Evolutionary conservation across 2,329 filamentous ascomycete genomes (phyloP), one percentile per base, ranked within the genome.

Genomic region (Chaetomiaceae sp.): DNA sequence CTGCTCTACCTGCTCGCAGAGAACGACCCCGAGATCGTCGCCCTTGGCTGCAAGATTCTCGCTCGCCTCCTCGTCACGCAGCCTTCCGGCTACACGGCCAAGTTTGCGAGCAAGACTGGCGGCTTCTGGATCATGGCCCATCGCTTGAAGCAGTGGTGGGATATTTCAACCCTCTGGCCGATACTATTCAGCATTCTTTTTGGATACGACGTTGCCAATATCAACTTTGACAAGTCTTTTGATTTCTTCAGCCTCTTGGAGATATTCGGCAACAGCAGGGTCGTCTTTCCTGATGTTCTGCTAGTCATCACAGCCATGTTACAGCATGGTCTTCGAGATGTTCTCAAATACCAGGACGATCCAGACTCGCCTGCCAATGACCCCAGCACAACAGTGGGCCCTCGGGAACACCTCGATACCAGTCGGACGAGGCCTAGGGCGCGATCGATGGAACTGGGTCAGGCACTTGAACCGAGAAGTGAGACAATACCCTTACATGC

Each of bases 101-200:
- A 96, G 64, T 96, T 99, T 60, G 78, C 85, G 1, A 73, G 68
- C 13, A 96, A 95, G 70, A 90, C 87, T 10, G 89, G 90, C 27
- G 95, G 95, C 1, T 96, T 96, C 66, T 78, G 79, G 30, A 87
- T 96, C 57, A 86, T 97, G 82, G 87, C 87, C 33, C 81, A 87
- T 62, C 82, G 89, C 29, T 72, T 99, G 4, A 90, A 86, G 64
- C 78, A 85, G 62, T 96, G 91, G 84, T 99, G 94, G 92, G 85
- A 89, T 63, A 80, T 90, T 14, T 82, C 90, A 2, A 82, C 84
- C 0, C 71, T 97, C 23, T 97, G 94, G 94, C 84, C 86, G 0
- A 85, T 94, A 38, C 90, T 88, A 65, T 89, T 99, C 69, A 85
- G 89, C 48, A 87, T 97, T 20, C 71, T 99, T 2, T 96, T 99